phyloP scores from a whole-genome alignment of 306 rosid genomes.

The Datisca glomerata region DNA sequence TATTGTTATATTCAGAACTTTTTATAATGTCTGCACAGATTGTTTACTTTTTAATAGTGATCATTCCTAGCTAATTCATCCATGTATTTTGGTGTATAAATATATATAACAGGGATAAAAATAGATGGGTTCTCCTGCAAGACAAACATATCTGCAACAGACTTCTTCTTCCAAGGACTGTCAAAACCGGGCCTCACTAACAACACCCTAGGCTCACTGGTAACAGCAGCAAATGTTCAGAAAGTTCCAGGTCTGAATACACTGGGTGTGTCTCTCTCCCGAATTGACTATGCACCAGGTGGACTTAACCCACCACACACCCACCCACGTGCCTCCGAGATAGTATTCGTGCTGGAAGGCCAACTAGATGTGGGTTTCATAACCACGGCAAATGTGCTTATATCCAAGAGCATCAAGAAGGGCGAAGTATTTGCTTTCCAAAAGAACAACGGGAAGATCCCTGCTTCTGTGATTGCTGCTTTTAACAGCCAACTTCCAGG shows the following conservation, averaged over 20 bases:
- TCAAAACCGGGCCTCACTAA: constrained; percentile 56
- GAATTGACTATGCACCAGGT: constrained; percentile 74
- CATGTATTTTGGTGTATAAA: too few species aligned
- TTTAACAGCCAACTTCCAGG: constrained; percentile 81
- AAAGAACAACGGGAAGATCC: constrained; percentile 38
- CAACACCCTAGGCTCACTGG: constrained; percentile 56
- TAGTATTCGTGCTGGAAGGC: constrained; percentile 60
- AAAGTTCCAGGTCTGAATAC: constrained; percentile 75
- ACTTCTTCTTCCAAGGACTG: constrained; percentile 40
- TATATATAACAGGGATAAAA: constrained; percentile 31
- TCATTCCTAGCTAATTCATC: background rate
- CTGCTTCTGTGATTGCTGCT: constrained; percentile 51
- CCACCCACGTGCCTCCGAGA: constrained; percentile 81
- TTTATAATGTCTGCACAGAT: too few species aligned
- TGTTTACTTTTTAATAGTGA: too few species aligned
- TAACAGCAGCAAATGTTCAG: constrained; percentile 56
- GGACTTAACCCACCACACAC: constrained; percentile 89
- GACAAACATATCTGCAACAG: constrained; percentile 33
- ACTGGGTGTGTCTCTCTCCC: constrained; percentile 52
- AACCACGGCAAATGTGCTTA: constrained; percentile 45
- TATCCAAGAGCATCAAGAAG: constrained; percentile 40
- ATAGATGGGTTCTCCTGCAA: constrained; percentile 75
- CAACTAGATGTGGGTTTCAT: constrained; percentile 64
- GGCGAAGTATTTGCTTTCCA: constrained; percentile 76
- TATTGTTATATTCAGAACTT: too few species aligned